These are phyloP conservation scores for Talaromyces sp. DNA, from an alignment of 2,329 filamentous ascomycete genomes.

Conservation along the genomic window DNA sequence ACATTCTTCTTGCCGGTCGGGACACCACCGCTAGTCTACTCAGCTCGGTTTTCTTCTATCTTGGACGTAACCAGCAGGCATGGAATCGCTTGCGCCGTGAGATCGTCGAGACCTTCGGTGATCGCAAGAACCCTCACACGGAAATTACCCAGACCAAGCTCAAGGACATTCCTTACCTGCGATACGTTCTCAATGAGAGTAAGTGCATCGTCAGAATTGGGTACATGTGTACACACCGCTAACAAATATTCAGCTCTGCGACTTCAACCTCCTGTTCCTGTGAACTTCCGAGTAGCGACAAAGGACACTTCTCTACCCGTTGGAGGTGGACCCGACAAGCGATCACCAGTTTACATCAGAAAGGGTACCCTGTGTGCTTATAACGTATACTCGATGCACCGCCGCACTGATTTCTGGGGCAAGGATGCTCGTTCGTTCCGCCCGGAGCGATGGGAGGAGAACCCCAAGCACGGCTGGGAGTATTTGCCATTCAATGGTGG, in stretches of 20 bases:
- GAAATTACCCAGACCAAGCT: slow-evolving; percentile 49
- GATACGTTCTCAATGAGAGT: slow-evolving; percentile 45
- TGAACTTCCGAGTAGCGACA: slow-evolving; percentile 47
- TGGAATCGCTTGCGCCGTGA: slow-evolving; percentile 41
- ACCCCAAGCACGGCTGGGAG: slow-evolving; percentile 43
- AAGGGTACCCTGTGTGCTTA: slow-evolving; percentile 69
- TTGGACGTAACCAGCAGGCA: slow-evolving; percentile 44
- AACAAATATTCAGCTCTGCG: slow-evolving; percentile 39
- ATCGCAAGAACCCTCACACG: slow-evolving; percentile 35
- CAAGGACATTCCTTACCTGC: slow-evolving; percentile 45
- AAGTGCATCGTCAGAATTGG: not conserved
- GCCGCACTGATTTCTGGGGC: slow-evolving; percentile 55
- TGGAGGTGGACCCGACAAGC: slow-evolving; percentile 63
- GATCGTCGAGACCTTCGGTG: slow-evolving; percentile 46
- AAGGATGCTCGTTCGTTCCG: slow-evolving; percentile 49
- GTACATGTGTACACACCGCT: not conserved
- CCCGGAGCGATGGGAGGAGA: slow-evolving; percentile 43
- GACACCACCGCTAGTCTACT: slow-evolving; percentile 55
- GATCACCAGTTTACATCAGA: slow-evolving; percentile 63
- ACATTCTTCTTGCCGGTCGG: slow-evolving; percentile 55
- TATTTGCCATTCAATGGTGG: slow-evolving; percentile 37
- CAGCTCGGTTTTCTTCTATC: slow-evolving; percentile 51
- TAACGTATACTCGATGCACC: slow-evolving; percentile 71
- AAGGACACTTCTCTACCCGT: slow-evolving; percentile 47
- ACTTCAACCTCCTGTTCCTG: slow-evolving; percentile 49